Evolutionary conservation across 495 filamentous ascomycete genomes (phyloP).

Genomic region (Penicillium diatomitis): DNA sequence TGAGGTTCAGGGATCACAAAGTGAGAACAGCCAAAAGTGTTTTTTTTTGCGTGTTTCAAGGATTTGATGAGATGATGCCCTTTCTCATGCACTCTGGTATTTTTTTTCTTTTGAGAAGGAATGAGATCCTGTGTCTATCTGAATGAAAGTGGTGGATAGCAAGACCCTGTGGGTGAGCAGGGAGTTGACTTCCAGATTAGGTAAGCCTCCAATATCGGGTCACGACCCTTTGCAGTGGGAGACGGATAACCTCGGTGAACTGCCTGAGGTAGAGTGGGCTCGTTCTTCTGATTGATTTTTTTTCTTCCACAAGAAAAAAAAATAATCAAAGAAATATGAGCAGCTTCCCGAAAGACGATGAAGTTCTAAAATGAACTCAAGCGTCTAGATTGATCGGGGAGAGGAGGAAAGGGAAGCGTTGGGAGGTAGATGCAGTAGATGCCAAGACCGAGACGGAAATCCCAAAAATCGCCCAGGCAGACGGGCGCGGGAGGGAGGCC

Average conservation of each 20-base stretch:
- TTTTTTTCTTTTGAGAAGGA: conserved; percentile 17
- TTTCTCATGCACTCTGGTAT: conserved; percentile 8
- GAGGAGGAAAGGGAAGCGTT: conserved; percentile 18
- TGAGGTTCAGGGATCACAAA: too few species aligned
- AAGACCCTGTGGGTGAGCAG: conserved; percentile 4
- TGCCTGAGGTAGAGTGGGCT: not conserved
- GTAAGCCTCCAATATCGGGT: conserved; percentile 16
- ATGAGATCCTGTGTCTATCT: conserved; percentile 26
- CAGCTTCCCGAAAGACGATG: conserved; percentile 2
- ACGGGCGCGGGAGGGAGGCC: conserved; percentile 36
- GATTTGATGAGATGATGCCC: conserved; percentile 6
- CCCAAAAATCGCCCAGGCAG: conserved; percentile 8
- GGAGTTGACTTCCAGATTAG: conserved; percentile 23
- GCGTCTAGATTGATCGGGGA: conserved; percentile 13
- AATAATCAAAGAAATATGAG: not conserved
- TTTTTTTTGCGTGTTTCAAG: conserved; percentile 8
- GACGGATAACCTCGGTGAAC: not conserved
- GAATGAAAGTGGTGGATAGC: conserved; percentile 21
- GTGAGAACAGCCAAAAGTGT: conserved; percentile 9
- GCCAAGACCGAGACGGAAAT: conserved; percentile 42
- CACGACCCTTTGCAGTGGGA: not conserved
- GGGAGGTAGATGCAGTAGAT: conserved; percentile 28
- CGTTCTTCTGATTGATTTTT: conserved; percentile 4
- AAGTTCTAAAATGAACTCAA: conserved; percentile 1
- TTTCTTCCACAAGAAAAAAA: not conserved